Evolutionary conservation across 2,329 filamentous ascomycete species (phyloP).

Genomic region (Cercospora sp.): DNA sequence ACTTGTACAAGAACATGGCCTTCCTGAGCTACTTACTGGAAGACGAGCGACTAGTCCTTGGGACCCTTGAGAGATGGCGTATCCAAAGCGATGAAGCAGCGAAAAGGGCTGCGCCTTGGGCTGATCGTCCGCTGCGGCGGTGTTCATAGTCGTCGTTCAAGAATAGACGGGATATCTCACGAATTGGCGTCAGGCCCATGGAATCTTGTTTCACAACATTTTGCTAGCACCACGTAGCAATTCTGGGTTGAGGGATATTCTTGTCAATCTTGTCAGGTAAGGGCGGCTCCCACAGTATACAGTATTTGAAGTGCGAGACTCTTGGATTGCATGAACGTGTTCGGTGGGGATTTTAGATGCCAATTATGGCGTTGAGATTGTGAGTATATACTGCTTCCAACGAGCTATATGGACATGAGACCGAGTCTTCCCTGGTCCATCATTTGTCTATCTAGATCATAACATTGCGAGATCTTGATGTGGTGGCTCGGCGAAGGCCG

Average conservation of each 20-base stretch:
- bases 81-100: background rate
- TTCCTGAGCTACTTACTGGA: slow-evolving; percentile 58
- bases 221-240: no score
- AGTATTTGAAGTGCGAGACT: no score
- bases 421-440: background rate
- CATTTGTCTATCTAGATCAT: background rate
- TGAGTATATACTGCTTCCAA: background rate
- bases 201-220: no score
- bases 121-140: no score
- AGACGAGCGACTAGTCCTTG: slow-evolving; percentile 54
- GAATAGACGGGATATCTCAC: no score
- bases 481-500: background rate
- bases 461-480: background rate
- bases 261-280: no score
- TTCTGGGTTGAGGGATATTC: no score
- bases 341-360: background rate
- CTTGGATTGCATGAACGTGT: background rate
- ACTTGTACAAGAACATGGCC: slow-evolving; percentile 55
- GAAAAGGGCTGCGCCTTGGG: background rate
- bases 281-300: no score
- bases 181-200: no score
- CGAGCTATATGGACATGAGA: background rate
- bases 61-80: slow-evolving; percentile 43
- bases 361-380: background rate
- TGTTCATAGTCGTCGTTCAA: no score